Conservation (phyloP, 2,329 filamentous ascomycete species). For the Helicocarpus griseus region DNA sequence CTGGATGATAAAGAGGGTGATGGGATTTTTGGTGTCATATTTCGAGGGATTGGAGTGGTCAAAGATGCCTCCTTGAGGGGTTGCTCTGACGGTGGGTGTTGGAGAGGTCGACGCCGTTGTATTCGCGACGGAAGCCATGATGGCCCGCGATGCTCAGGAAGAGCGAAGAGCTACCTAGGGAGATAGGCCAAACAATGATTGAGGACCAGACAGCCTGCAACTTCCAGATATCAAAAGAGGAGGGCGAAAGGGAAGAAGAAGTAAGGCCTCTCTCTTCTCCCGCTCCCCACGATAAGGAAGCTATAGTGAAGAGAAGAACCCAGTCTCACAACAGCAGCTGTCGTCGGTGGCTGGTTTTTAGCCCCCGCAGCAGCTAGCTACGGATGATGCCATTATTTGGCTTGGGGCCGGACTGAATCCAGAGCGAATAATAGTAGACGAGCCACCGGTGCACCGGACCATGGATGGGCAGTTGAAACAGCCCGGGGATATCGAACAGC, state of each 20-base stretch:
- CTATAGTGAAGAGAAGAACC: too few relatives aligned
- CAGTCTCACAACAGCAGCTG: too few relatives aligned
- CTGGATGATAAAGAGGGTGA: conserved; percentile 68
- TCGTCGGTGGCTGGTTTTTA: not conserved
- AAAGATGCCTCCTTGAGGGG: conserved; percentile 58
- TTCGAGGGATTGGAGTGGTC: conserved; percentile 59
- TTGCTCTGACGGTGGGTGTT: conserved; percentile 26
- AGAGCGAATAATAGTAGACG: not conserved
- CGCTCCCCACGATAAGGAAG: too few relatives aligned
- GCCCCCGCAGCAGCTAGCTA: not conserved
- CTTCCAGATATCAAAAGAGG: too few relatives aligned
- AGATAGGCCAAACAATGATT: too few relatives aligned
- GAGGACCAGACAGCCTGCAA: too few relatives aligned
- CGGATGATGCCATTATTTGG: not conserved
- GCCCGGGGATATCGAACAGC: not conserved
- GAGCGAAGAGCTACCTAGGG: not conserved
- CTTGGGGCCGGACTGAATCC: not conserved
- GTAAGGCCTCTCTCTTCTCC: not conserved
- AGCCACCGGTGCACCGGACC: not conserved
- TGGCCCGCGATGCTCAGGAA: not conserved
- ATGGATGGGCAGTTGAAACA: not conserved
- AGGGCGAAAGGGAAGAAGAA: not conserved
- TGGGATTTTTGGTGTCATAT: conserved; percentile 62
- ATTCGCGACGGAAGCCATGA: conserved; percentile 7
- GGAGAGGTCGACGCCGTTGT: conserved; percentile 11